phyloP scores from a whole-genome alignment of 345 rosid genomes.

The Eucalyptus cloeziana region DNA sequence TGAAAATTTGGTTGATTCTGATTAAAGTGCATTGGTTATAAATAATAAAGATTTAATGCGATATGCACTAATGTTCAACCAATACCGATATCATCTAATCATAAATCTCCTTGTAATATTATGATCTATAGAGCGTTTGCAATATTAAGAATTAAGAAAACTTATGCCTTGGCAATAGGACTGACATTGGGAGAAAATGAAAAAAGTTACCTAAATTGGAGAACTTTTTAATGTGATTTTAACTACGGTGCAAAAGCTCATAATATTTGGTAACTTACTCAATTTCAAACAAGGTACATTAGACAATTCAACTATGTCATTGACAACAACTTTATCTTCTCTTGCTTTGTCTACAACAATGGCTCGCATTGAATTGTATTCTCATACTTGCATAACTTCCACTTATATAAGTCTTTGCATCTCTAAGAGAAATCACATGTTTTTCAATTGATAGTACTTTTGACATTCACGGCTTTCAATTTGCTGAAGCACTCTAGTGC shows the following conservation, averaged over 20 bases:
- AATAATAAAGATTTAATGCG: neutral
- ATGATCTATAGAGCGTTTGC: neutral
- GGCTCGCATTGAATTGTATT: neutral
- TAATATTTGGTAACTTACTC: neutral
- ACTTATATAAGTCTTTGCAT: neutral
- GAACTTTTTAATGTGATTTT: neutral
- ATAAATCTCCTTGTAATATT: neutral
- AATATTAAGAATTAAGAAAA: neutral
- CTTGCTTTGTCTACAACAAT: neutral
- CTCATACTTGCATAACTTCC: neutral
- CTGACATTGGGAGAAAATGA: neutral
- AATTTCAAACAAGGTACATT: neutral
- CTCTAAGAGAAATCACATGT: neutral
- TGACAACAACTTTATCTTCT: neutral
- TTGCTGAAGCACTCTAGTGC: neutral
- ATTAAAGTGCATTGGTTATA: neutral
- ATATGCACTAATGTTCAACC: neutral
- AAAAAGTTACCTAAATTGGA: neutral
- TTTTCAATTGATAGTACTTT: neutral
- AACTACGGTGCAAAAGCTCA: neutral
- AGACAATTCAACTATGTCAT: neutral
- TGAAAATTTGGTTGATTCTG: neutral
- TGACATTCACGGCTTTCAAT: neutral
- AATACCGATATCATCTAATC: neutral
- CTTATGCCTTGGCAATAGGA: neutral